These are phyloP conservation scores for Acacia pycnantha DNA, from an alignment of 331 rosid species.

Conservation along the genomic window DNA sequence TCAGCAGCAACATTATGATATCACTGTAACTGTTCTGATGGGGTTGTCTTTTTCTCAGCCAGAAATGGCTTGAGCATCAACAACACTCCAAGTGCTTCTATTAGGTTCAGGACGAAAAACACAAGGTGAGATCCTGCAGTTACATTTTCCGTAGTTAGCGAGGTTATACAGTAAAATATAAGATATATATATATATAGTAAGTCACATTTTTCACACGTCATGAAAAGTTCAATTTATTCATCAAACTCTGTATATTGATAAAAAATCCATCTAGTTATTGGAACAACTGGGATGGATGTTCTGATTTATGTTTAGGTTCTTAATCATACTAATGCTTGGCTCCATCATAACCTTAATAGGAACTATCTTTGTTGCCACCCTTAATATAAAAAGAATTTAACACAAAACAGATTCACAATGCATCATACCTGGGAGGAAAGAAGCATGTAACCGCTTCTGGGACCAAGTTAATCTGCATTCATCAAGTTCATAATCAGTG, in stretches of 20 bases:
- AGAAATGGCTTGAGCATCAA: neutral
- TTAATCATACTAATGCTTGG: neutral
- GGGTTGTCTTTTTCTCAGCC: neutral
- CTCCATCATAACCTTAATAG: neutral
- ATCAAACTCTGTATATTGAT: neutral
- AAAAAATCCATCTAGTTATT: neutral
- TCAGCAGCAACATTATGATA: neutral
- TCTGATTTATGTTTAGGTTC: neutral
- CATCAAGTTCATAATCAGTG: slow-evolving; percentile 17
- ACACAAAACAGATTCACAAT: neutral
- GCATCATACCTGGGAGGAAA: slow-evolving; percentile 69
- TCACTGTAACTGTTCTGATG: neutral
- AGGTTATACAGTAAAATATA: neutral
- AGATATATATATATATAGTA: neutral
- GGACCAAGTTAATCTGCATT: slow-evolving; percentile 59
- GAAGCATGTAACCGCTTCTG: slow-evolving; percentile 54
- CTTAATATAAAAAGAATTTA: neutral
- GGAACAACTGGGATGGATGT: no score
- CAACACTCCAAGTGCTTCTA: neutral
- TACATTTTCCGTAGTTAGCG: neutral
- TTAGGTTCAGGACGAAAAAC: neutral
- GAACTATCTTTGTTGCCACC: neutral
- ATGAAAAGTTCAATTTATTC: neutral
- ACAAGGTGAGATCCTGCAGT: neutral
- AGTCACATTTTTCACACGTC: neutral